Base-by-base conservation (phyloP, 345 rosid species). In the Turnera subulata region DNA sequence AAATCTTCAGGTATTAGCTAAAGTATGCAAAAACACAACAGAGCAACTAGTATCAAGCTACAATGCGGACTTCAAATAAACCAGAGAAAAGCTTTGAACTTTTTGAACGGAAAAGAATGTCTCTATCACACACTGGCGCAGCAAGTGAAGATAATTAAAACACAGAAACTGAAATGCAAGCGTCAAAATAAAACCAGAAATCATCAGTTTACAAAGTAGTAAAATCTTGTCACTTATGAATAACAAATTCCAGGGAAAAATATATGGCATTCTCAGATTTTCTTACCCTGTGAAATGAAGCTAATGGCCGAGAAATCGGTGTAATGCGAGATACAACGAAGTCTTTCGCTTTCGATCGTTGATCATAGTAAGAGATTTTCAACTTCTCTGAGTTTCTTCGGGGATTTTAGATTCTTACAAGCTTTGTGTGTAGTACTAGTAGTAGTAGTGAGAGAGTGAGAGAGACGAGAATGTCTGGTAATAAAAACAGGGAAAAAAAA, bases 151-250 rank as follows among this genome's bases (percentile, higher is more conserved):
- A n/a, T n/a, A 19, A 56, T 20, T 24, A 12, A 37, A 50, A 63
- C 39, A 47, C 49, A 72, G 17, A 49, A 14, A n/a, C 45, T 45
- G 61, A 40, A 76, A 83, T 78, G 89, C 64, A 77, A 50, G 53
- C 65, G 66, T 18, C n/a, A 39, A 53, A 64, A 50, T 50, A 29
- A 13, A 6, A 20, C 19, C 38, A 32, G 19, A 47, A 12, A 0
- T 15, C 6, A 23, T 20, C 37, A 53, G 2, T 10, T 8, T 33
- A 53, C 46, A 37, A 20, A 46, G 43, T 39, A 33, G 24, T 15
- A 14, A 19, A 53, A 15, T 51, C 37, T 53, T 58, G 21, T 24
- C 48, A 47, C 18, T 6, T 5, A n/a, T 11, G 12, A 20, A 15
- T 4, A 0, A 13, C 9, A 12, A 6, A 13, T 56, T 49, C 22